Percentiles rank a stretch among this genome's conserved stretches.
phyloP scores from a whole-genome alignment of 805 yeast species.

The Metschnikowia sp. region DNA sequence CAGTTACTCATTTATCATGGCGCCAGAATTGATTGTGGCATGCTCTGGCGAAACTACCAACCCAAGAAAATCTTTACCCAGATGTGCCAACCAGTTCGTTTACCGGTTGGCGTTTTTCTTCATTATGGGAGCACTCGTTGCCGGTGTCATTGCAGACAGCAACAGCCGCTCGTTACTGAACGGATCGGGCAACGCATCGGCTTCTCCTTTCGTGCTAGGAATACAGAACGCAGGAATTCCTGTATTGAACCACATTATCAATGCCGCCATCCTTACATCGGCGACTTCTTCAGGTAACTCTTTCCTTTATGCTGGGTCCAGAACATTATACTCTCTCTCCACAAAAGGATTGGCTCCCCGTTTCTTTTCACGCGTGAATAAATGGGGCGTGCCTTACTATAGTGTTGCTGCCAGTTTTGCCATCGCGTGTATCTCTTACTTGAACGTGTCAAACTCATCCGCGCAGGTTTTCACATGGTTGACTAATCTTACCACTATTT shows the following conservation, averaged over 20 bases:
- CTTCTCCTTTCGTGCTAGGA: conserved; percentile 79
- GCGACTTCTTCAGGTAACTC: conserved; percentile 40
- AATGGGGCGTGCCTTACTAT: conserved; percentile 42
- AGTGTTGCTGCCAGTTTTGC: conserved; percentile 30
- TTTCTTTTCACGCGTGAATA: conserved; percentile 25
- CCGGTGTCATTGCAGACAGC: conserved; percentile 36
- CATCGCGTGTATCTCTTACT: conserved; percentile 47
- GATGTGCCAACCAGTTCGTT: conserved; percentile 58
- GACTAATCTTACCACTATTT: conserved; percentile 60
- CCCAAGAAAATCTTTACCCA: conserved; percentile 59
- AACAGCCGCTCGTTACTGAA: conserved; percentile 22
- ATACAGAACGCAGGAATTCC: conserved; percentile 66
- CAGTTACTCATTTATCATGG: conserved; percentile 26
- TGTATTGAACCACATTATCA: conserved; percentile 72
- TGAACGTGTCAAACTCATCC: conserved; percentile 53
- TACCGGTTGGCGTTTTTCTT: conserved; percentile 46
- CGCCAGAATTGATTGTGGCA: conserved; percentile 53
- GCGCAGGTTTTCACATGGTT: conserved; percentile 61
- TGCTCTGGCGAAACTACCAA: conserved; percentile 59
- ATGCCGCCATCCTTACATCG: conserved; percentile 68
- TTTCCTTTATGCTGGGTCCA: conserved; percentile 18
- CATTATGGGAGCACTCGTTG: conserved; percentile 37
- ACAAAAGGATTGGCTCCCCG: conserved; percentile 18
- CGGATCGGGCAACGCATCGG: conserved; percentile 48
- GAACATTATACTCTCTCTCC: conserved; percentile 19